Conservation (phyloP, 345 rosid genomes). For the Draba incana region DNA sequence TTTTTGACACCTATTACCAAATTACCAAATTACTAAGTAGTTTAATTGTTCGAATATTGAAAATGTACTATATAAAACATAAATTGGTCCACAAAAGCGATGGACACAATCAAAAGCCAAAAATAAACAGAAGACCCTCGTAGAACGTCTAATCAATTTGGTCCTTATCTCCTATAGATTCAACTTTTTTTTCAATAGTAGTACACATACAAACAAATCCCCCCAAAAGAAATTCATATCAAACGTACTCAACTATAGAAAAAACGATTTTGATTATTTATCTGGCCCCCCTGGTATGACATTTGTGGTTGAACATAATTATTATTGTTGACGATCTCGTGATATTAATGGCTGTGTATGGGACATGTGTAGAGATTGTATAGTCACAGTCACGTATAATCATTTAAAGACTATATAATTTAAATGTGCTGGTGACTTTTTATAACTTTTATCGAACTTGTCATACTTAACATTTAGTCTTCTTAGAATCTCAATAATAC, state of each 20-base stretch:
- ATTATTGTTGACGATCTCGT: slow-evolving; percentile 37
- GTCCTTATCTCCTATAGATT: slow-evolving; percentile 22
- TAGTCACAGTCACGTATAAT: slow-evolving; percentile 35
- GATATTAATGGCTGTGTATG: slow-evolving; percentile 39
- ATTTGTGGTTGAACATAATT: slow-evolving; percentile 41
- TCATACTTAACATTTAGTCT: slow-evolving; percentile 19
- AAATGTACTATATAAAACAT: slow-evolving; percentile 24
- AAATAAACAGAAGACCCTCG: slow-evolving; percentile 29
- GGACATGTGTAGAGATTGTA: slow-evolving; percentile 36
- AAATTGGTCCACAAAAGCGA: slow-evolving; percentile 37
- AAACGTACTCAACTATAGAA: slow-evolving; percentile 33
- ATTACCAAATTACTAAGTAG: slow-evolving; percentile 9
- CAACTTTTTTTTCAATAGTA: slow-evolving; percentile 16
- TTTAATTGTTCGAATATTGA: slow-evolving; percentile 15
- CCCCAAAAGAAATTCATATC: slow-evolving; percentile 5
- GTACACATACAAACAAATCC: slow-evolving; percentile 6
- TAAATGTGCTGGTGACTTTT: neutral
- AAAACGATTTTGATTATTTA: slow-evolving; percentile 21
- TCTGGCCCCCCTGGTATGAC: slow-evolving; percentile 40
- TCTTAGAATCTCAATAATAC: slow-evolving; percentile 4
- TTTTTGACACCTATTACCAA: neutral
- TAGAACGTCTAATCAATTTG: slow-evolving; percentile 34
- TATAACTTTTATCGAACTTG: neutral
- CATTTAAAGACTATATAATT: slow-evolving; percentile 17
- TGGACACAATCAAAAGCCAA: slow-evolving; percentile 29